Conservation (phyloP, 371 early-diverging fungal species). For the Fennellomyces sp. region DNA sequence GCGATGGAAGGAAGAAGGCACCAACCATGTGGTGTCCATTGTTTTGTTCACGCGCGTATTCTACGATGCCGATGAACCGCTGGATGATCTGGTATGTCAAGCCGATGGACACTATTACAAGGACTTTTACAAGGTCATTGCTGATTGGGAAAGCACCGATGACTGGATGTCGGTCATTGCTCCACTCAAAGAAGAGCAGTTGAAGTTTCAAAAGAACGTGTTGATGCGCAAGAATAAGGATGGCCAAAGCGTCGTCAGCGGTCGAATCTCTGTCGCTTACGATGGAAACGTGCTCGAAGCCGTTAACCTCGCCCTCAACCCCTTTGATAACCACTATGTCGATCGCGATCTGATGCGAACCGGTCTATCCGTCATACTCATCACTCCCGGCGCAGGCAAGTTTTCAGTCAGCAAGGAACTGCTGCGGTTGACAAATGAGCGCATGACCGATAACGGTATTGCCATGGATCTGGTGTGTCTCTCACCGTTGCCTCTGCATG, state of each 20-base stretch:
- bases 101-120: conserved; percentile 70
- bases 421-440: conserved; percentile 88
- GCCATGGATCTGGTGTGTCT: conserved; percentile 93
- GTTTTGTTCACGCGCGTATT: conserved; percentile 90
- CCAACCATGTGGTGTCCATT: conserved; percentile 96
- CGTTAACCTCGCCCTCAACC: conserved; percentile 92
- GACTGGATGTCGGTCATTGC: conserved; percentile 86
- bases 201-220: conserved; percentile 80
- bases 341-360: conserved; percentile 93
- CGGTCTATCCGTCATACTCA: conserved; percentile 88
- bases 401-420: conserved; percentile 86
- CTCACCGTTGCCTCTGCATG: conserved; percentile 84
- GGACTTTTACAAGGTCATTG: conserved; percentile 94
- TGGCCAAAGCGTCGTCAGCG: conserved; percentile 57
- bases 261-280: conserved; percentile 73
- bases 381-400: conserved; percentile 89
- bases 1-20: conserved; percentile 81
- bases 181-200: conserved; percentile 80
- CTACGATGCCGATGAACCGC: conserved; percentile 66
- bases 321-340: conserved; percentile 91
- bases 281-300: conserved; percentile 96
- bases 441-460: conserved; percentile 94
- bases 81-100: conserved; percentile 45
- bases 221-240: conserved; percentile 57
- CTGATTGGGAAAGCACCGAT: conserved; percentile 88